Conservation (phyloP, 768 basidiomycete genomes). For the Hypholoma sublateritium region DNA sequence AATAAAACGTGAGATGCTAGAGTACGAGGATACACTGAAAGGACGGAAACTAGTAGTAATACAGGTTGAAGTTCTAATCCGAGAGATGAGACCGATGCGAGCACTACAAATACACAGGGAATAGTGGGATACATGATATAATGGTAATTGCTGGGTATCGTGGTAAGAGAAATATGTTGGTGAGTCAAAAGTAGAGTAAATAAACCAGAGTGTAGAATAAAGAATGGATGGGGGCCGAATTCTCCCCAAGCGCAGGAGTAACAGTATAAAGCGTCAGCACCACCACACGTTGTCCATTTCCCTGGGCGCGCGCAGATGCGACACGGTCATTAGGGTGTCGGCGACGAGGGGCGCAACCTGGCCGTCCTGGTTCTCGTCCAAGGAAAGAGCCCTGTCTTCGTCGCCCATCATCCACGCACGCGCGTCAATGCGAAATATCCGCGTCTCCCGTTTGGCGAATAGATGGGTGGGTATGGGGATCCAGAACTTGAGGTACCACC, state of each 20-base stretch:
- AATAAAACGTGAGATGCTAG: background rate
- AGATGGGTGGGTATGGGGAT: constrained; percentile 48
- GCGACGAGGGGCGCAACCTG: constrained; percentile 18
- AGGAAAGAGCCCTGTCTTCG: constrained; percentile 15
- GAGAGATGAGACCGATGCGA: background rate
- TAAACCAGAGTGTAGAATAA: background rate
- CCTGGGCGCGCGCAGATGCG: constrained; percentile 40
- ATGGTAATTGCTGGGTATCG: background rate
- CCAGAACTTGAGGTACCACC: constrained; percentile 40
- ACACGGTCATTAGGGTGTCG: constrained; percentile 37
- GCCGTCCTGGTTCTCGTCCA: constrained; percentile 19
- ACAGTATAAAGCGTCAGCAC: constrained; percentile 5
- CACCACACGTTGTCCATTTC: constrained; percentile 29
- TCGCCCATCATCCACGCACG: constrained; percentile 36
- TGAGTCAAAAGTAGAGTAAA: background rate
- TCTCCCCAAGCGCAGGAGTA: background rate
- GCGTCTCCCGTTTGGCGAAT: constrained; percentile 46
- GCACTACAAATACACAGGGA: background rate
- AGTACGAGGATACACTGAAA: background rate
- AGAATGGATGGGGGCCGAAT: background rate
- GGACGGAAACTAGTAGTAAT: background rate
- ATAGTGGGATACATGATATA: background rate
- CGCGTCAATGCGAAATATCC: constrained; percentile 38
- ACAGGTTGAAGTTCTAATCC: background rate
- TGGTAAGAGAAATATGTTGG: background rate